These are phyloP conservation scores for Saccharomycopsis fermentans DNA, from an alignment of 805 yeast genomes.

Conservation along the genomic window DNA sequence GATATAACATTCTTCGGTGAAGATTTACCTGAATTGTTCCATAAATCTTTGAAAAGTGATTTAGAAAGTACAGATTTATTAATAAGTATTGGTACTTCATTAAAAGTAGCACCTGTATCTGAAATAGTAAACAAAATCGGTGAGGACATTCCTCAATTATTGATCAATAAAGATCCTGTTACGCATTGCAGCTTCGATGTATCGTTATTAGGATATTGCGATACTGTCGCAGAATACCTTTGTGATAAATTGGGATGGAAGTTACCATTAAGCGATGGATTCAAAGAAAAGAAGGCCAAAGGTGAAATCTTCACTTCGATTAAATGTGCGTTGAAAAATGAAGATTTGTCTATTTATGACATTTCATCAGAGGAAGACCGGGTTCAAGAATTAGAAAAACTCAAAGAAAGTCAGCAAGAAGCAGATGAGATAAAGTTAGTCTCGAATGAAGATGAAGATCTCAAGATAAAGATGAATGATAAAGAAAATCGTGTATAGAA, in stretches of 20 bases:
- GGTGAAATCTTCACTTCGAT: background rate
- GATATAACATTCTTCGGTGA: conserved; percentile 92
- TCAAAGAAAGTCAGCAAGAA: background rate
- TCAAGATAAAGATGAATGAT: background rate
- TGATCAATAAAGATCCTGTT: conserved; percentile 69
- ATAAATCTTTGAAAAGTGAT: conserved; percentile 49
- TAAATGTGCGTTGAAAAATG: background rate
- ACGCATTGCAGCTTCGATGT: conserved; percentile 73
- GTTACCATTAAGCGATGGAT: conserved; percentile 22
- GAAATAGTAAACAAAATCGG: conserved; percentile 72
- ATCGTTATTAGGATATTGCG: conserved; percentile 69
- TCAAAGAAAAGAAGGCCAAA: background rate
- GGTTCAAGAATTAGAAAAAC: background rate
- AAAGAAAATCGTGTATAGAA: background rate
- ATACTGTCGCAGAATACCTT: conserved; percentile 64
- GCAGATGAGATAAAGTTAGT: background rate
- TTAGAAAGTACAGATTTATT: conserved; percentile 62
- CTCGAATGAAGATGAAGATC: background rate
- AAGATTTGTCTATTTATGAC: background rate
- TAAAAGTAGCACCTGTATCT: conserved; percentile 87
- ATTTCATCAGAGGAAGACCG: background rate
- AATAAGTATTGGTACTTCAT: conserved; percentile 81
- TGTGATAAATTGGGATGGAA: conserved; percentile 50
- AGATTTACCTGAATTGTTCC: conserved; percentile 61
- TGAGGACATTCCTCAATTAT: conserved; percentile 68